These are phyloP conservation scores for Quercus lobata DNA, from an alignment of 331 rosid species.

Conservation along the genomic window DNA sequence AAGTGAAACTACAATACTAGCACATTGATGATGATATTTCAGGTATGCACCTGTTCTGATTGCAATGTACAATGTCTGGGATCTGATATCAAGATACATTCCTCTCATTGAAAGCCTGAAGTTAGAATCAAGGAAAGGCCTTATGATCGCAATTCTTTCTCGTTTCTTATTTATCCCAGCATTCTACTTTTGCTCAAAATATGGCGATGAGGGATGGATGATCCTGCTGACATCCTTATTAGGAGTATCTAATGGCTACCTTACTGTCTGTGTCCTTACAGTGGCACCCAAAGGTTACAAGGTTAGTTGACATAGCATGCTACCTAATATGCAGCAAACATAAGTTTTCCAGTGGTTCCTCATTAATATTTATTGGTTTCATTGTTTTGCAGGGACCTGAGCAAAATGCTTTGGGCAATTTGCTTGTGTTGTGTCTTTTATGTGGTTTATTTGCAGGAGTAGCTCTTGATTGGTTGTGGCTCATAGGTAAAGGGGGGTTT, in stretches of 20 bases:
- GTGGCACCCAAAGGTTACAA: conserved; percentile 76
- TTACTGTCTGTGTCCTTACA: conserved; percentile 75
- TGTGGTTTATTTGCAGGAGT: conserved; percentile 64
- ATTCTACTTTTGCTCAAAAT: conserved; percentile 66
- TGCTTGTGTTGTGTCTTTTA: conserved; percentile 58
- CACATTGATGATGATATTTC: neutral
- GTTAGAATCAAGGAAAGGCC: conserved; percentile 60
- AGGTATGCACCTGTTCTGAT: conserved; percentile 75
- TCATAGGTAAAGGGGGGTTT: conserved; percentile 50
- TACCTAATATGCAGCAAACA: neutral
- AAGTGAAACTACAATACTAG: neutral
- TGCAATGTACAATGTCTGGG: conserved; percentile 50
- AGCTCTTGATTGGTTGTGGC: conserved; percentile 78
- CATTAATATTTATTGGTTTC: neutral
- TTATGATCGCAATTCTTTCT: conserved; percentile 34
- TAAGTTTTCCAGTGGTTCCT: neutral
- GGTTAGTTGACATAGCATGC: conserved; percentile 24
- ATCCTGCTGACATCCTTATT: conserved; percentile 61
- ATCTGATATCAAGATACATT: conserved; percentile 59
- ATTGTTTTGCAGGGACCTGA: conserved; percentile 64
- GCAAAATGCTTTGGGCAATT: conserved; percentile 85
- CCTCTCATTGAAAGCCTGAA: conserved; percentile 52
- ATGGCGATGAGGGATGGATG: conserved; percentile 82
- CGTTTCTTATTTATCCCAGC: conserved; percentile 66
- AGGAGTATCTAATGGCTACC: conserved; percentile 81